Evolutionary conservation across 2,329 filamentous ascomycete genomes (phyloP).

Genomic region (Ascochyta clinopodiicola): DNA sequence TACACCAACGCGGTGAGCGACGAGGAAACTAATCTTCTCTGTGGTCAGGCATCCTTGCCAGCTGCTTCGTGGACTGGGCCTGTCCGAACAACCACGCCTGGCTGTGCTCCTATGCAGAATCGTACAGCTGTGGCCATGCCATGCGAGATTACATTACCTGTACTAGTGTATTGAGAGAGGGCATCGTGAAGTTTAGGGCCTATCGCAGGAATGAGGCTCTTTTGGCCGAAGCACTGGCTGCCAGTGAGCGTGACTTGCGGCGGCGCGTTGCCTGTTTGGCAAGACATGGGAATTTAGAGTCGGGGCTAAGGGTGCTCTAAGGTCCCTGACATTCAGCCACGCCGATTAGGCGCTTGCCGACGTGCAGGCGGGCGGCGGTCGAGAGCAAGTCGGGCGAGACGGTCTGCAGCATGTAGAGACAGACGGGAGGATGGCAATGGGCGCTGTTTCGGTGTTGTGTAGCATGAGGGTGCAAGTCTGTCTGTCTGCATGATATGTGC

Average conservation of each 20-base stretch:
- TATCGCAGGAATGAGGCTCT: slow-evolving; percentile 13
- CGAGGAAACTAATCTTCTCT: no score
- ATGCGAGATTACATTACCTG: not conserved
- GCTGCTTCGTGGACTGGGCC: not conserved
- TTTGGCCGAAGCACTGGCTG: slow-evolving; percentile 1
- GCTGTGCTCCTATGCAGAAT: not conserved
- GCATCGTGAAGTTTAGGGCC: slow-evolving; percentile 2
- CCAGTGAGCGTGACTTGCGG: not conserved
- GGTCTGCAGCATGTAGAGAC: not conserved
- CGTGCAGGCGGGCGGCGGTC: not conserved
- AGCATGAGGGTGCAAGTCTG: not conserved
- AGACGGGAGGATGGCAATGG: not conserved
- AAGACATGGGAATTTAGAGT: not conserved
- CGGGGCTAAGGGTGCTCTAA: not conserved
- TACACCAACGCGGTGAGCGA: no score
- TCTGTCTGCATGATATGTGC: not conserved
- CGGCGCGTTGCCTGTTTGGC: slow-evolving; percentile 5
- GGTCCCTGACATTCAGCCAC: slow-evolving; percentile 8
- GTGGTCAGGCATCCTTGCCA: no score
- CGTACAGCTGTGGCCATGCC: not conserved
- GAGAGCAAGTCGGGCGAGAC: not conserved
- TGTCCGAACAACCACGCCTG: not conserved
- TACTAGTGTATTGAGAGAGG: not conserved
- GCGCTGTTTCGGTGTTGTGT: not conserved
- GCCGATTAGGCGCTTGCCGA: slow-evolving; percentile 7